These are phyloP conservation scores for Leucosporidium scottii DNA, from an alignment of 768 basidiomycete species.

Conservation along the genomic window DNA sequence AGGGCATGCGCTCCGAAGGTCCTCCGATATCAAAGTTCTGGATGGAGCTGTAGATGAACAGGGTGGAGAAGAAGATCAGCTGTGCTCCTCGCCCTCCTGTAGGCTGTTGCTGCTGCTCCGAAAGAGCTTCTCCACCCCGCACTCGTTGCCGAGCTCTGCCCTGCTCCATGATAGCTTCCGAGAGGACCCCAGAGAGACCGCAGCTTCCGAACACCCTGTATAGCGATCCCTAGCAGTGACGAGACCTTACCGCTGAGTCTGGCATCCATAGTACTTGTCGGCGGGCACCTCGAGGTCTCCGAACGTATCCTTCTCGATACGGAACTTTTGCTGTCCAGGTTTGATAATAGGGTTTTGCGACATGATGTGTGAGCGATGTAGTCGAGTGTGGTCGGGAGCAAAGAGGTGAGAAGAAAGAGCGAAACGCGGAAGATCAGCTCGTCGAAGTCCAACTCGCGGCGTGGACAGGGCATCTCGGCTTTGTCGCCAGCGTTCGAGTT, in stretches of 20 bases:
- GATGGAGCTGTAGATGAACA: conserved; percentile 55
- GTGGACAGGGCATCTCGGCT: too few relatives aligned
- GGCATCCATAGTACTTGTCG: conserved; percentile 93
- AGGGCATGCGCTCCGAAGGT: conserved; percentile 81
- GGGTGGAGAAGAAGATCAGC: background rate
- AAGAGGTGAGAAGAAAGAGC: background rate
- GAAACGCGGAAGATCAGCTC: too few relatives aligned
- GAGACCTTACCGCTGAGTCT: conserved; percentile 72
- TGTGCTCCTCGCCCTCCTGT: background rate
- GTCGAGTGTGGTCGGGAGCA: background rate
- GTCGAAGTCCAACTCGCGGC: too few relatives aligned
- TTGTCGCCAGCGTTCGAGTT: too few relatives aligned
- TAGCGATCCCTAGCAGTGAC: background rate
- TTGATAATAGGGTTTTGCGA: conserved; percentile 7
- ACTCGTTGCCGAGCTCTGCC: background rate
- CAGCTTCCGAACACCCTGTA: background rate
- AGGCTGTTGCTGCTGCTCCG: background rate
- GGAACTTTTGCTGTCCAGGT: conserved; percentile 35
- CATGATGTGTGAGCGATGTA: background rate
- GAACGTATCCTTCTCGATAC: conserved; percentile 82
- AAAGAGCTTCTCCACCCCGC: background rate
- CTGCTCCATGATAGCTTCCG: background rate
- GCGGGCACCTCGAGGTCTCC: conserved; percentile 84
- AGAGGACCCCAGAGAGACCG: background rate
- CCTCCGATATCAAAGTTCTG: conserved; percentile 99